Evolutionary conservation across 441 rosid genomes (phyloP), one percentile per base, ranked within the genome.

Genomic region (Gossypium lobatum): DNA sequence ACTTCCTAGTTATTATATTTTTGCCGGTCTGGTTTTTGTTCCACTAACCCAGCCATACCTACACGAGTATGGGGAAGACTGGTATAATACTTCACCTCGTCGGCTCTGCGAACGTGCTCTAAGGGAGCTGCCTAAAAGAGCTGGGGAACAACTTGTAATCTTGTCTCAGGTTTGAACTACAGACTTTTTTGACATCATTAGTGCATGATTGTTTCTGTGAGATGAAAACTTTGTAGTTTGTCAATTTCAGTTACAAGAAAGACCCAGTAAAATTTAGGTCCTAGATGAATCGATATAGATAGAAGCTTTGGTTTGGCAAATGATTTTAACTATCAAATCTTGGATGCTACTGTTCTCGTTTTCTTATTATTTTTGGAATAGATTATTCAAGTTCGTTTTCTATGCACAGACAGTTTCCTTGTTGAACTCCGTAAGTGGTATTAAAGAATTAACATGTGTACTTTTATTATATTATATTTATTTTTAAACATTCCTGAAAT

Each of bases 41-140:
- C 95, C 97, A 37, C 92, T 90, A 69, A 83, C 89, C 72, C 97
- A 89, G 77, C 93, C 96, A 14, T 91, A 85, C 79, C 96, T 93
- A 78, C 93, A 91, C 6, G 95, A 89, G 71, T 86, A 89, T 80
- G 97, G 97, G 75, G 98, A 93, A 67, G 97, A 93, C 77, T 93
- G 96, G 97, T 91, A 89, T 75, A 88, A 92, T 80, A 78, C 85
- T 50, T 90, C 93, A 21, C 97, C 96, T 4, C 91, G 90, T 73
- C 85, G 83, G 46, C 83, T 92, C 65, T 93, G 97, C 70, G 92
- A 88, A 70, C 89, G 84, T 68, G 96, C 91, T 11, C 78, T 93
- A 60, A 89, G 85, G 79, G 96, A 93, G 64, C 79, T 85, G 62
- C 97, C 95, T 2, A 84, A 88, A 77, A 83, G 77, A 73, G 78